Percentiles rank a stretch among this genome's conserved stretches.
phyloP scores from a whole-genome alignment of 345 rosid species.

The Camelina neglecta region DNA sequence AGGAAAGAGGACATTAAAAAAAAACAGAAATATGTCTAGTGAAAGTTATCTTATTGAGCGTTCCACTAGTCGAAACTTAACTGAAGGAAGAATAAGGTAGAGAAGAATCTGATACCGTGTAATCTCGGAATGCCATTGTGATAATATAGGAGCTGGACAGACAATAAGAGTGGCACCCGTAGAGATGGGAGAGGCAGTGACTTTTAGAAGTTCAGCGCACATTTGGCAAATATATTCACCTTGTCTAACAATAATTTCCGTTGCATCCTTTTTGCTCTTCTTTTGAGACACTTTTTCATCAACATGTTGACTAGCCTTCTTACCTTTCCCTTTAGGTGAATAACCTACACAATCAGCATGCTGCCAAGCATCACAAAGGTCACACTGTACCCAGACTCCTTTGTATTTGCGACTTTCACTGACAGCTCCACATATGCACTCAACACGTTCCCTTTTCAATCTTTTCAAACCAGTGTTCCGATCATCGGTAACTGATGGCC shows the following conservation, averaged over 20 bases:
- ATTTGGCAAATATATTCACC: conserved; percentile 76
- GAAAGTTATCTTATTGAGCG: not conserved
- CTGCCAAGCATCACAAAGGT: conserved; percentile 98
- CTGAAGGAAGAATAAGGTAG: conserved; percentile 15
- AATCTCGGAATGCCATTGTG: conserved; percentile 95
- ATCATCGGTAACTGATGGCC: conserved; percentile 44
- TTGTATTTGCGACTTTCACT: conserved; percentile 75
- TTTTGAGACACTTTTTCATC: conserved; percentile 42
- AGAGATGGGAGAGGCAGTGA: conserved; percentile 73
- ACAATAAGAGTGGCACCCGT: conserved; percentile 94
- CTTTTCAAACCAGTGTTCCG: conserved; percentile 56
- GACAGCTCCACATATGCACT: conserved; percentile 96
- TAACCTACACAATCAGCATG: conserved; percentile 98
- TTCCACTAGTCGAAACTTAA: conserved; percentile 24
- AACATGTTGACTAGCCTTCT: conserved; percentile 44
- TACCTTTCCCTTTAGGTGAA: conserved; percentile 68
- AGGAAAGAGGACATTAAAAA: conserved; percentile 26
- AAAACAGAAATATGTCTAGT: not conserved
- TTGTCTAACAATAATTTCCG: conserved; percentile 62
- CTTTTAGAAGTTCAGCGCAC: conserved; percentile 80
- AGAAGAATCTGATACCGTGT: conserved; percentile 59
- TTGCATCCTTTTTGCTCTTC: conserved; percentile 57
- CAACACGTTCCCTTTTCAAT: conserved; percentile 86
- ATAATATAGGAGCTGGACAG: conserved; percentile 94
- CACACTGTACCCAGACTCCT: conserved; percentile 98